These are phyloP conservation scores for Microglena sp. DNA, from an alignment of 139 green algal species.

Conservation along the genomic window DNA sequence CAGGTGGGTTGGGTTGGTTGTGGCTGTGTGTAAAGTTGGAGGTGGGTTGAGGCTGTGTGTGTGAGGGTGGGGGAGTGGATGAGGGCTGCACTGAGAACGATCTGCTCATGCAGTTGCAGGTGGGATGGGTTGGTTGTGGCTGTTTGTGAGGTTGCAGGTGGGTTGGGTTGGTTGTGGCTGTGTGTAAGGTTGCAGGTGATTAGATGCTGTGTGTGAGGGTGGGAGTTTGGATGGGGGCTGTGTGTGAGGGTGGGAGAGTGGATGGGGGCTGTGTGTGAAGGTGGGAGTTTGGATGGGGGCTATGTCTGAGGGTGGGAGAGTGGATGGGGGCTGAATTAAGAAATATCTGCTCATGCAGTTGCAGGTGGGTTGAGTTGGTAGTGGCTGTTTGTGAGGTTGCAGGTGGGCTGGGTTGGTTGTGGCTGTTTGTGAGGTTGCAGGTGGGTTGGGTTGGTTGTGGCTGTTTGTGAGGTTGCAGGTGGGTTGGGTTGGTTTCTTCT, in stretches of 20 bases:
- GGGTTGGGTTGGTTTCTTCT: too few relatives aligned
- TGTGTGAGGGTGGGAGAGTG: conserved; percentile 40
- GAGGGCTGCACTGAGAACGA: conserved; percentile 78
- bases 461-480: too few relatives aligned
- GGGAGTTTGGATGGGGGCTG: too few relatives aligned
- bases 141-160: too few relatives aligned
- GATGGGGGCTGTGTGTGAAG: conserved; percentile 38
- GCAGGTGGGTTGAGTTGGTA: conserved; percentile 42
- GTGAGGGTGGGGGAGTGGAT: conserved; percentile 85
- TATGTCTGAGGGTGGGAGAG: too few relatives aligned
- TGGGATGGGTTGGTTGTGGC: conserved; percentile 2
- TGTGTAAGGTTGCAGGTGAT: too few relatives aligned
- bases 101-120: conserved; percentile 92
- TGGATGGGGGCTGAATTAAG: conserved; percentile 80
- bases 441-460: too few relatives aligned
- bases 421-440: too few relatives aligned
- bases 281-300: conserved; percentile 94
- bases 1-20: conserved; percentile 39
- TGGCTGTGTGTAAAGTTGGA: conserved; percentile 81
- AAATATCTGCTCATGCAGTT: conserved; percentile 93
- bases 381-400: too few relatives aligned
- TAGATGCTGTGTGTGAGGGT: background rate
- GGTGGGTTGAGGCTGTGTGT: too few relatives aligned
- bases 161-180: too few relatives aligned
- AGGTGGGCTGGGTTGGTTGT: too few relatives aligned